Evolutionary conservation across 129 eudicot species (phyloP).

Genomic region (Escallonia herrerae): DNA sequence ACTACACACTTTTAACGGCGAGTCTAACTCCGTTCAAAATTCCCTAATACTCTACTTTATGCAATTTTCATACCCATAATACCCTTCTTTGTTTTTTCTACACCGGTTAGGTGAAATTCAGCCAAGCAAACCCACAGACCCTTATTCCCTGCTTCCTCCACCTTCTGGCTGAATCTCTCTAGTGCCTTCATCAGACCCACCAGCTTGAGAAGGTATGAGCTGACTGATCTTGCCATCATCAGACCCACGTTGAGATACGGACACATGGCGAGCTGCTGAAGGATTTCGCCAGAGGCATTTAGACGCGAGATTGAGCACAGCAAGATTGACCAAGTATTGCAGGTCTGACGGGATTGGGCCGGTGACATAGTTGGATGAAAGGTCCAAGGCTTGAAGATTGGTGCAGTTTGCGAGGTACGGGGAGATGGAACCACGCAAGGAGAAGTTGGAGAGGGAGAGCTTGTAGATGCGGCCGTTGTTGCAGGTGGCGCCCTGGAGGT

Average conservation of each 20-base stretch:
- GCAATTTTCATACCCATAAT: too few species aligned
- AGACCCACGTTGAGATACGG: slow-evolving; percentile 49
- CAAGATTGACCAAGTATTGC: slow-evolving; percentile 36
- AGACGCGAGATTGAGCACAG: slow-evolving; percentile 52
- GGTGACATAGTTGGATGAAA: slow-evolving; percentile 47
- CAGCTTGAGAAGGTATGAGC: too few species aligned
- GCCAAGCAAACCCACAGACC: too few species aligned
- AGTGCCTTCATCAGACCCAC: too few species aligned
- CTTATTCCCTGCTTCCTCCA: too few species aligned
- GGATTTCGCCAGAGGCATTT: slow-evolving; percentile 43
- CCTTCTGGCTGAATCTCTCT: too few species aligned
- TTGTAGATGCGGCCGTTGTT: slow-evolving; percentile 44
- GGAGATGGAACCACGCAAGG: slow-evolving; percentile 28
- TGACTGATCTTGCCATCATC: too few species aligned
- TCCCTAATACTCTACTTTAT: too few species aligned
- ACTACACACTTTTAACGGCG: too few species aligned
- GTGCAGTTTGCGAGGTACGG: slow-evolving; percentile 33
- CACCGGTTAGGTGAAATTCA: too few species aligned
- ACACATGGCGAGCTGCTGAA: slow-evolving; percentile 38
- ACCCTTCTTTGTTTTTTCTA: too few species aligned
- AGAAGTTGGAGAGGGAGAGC: slow-evolving; percentile 30
- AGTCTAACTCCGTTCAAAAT: too few species aligned
- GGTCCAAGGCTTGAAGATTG: slow-evolving; percentile 56
- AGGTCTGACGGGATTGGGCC: slow-evolving; percentile 47
- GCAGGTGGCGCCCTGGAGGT: slow-evolving; percentile 39